A percentile compares a stretch with the other conserved stretches of the same genome.
phyloP scores from a whole-genome alignment of 169 alveolate genomes.

The Cryptosporidium tyzzeri region DNA sequence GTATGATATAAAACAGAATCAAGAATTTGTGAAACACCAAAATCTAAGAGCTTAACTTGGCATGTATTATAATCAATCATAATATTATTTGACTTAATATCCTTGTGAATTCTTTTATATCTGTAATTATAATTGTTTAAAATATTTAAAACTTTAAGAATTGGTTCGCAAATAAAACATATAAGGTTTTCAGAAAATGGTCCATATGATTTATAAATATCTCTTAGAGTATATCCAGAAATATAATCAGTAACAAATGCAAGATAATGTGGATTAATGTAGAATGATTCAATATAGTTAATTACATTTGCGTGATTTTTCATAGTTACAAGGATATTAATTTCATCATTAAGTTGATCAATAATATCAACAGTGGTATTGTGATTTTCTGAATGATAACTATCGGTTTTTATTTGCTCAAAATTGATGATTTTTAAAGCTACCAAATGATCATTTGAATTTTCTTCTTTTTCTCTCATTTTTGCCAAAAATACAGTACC shows the following conservation, averaged over 20 bases:
- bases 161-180: constrained; percentile 19
- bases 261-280: constrained; percentile 55
- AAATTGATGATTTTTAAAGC: constrained; percentile 62
- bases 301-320: constrained; percentile 28
- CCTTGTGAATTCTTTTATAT: constrained; percentile 61
- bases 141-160: constrained; percentile 11
- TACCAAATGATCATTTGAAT: constrained; percentile 8
- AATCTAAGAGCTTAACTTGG: constrained; percentile 57
- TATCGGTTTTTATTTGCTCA: constrained; percentile 18
- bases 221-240: constrained; percentile 66
- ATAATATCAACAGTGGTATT: constrained; percentile 16
- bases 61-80: constrained; percentile 57
- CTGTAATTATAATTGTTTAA: constrained; percentile 27
- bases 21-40: constrained; percentile 72
- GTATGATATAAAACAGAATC: constrained; percentile 23
- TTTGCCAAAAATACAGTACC: constrained; percentile 52
- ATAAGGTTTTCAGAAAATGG: constrained; percentile 56
- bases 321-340: constrained; percentile 19
- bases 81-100: constrained; percentile 60
- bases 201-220: constrained; percentile 70
- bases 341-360: constrained; percentile 69
- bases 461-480: neutral
- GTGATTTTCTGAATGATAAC: neutral
- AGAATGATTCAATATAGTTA: constrained; percentile 42
- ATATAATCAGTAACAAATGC: constrained; percentile 71